These are phyloP conservation scores for Cyclospora cayetanensis DNA, from an alignment of 169 alveolate species.

Conservation along the genomic window DNA sequence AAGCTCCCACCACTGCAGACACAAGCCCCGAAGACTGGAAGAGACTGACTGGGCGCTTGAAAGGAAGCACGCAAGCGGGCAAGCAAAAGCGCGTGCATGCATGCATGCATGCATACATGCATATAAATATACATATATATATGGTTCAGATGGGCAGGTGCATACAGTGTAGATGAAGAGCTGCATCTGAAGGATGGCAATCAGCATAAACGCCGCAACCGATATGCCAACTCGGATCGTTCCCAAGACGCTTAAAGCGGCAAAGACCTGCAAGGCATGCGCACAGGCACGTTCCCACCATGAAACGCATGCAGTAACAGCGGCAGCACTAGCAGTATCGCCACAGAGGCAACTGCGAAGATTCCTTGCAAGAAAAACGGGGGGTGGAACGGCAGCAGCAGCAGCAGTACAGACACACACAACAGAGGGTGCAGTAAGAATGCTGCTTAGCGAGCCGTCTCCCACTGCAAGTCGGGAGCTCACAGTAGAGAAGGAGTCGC, in stretches of 20 bases:
- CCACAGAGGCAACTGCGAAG: background rate
- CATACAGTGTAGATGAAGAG: conserved; percentile 45
- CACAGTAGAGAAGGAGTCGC: conserved; percentile 83
- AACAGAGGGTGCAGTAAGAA: too few relatives aligned
- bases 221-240: conserved; percentile 24
- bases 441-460: too few relatives aligned
- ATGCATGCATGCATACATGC: background rate
- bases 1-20: conserved; percentile 69
- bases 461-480: too few relatives aligned
- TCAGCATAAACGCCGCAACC: background rate
- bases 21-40: too few relatives aligned
- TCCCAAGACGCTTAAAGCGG: conserved; percentile 24
- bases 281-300: background rate
- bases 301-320: background rate
- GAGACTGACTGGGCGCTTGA: too few relatives aligned
- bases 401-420: background rate
- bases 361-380: background rate
- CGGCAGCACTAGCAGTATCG: background rate
- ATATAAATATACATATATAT: too few relatives aligned
- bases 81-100: background rate
- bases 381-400: background rate
- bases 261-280: conserved; percentile 37
- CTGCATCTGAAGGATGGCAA: conserved; percentile 56
- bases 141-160: too few relatives aligned
- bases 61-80: background rate